Percentiles rank a stretch among this genome's conserved stretches.
Conservation (phyloP, 441 rosid species). For the Gossypium lobatum region DNA sequence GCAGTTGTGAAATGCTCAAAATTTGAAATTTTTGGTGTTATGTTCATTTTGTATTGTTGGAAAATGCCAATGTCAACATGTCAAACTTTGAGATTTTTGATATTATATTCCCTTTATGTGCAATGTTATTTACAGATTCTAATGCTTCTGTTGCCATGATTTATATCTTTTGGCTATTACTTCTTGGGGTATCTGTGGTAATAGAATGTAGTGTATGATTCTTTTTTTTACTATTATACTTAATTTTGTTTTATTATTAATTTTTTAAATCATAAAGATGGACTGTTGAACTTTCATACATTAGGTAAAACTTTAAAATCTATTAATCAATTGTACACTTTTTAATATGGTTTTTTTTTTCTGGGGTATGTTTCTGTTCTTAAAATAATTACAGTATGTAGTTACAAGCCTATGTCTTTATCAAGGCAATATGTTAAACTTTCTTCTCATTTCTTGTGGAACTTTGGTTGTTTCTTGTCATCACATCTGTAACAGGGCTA, state of each 20-base stretch:
- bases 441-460: not conserved
- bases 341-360: slow-evolving; percentile 18
- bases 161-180: not conserved
- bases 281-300: not conserved
- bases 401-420: not conserved
- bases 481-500: slow-evolving; percentile 57
- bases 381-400: not conserved
- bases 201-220: not conserved
- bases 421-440: slow-evolving; percentile 3
- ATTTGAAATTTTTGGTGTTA: no score
- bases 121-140: no score
- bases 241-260: not conserved
- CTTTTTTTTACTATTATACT: no score
- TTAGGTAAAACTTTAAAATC: not conserved
- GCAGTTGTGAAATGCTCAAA: no score
- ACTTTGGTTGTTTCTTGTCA: not conserved
- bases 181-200: not conserved
- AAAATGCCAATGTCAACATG: no score
- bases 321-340: not conserved
- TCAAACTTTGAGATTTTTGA: no score
- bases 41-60: no score
- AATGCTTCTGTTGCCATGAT: not conserved
- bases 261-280: not conserved
- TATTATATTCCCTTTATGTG: no score
- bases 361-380: slow-evolving; percentile 57